phyloP scores from a whole-genome alignment of 2,329 filamentous ascomycete genomes.

The Ophiostoma sp. region DNA sequence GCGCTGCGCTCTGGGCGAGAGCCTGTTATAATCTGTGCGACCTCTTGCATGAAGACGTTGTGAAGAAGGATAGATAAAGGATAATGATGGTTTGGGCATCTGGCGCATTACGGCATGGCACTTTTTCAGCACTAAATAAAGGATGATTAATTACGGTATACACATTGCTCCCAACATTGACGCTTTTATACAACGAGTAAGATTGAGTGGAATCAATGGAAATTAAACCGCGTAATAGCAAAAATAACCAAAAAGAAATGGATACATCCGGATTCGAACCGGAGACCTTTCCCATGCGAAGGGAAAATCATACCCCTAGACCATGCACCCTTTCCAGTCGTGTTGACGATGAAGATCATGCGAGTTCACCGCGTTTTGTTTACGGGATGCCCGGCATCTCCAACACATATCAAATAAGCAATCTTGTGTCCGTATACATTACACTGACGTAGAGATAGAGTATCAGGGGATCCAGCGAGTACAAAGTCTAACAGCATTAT shows the following conservation, averaged over 20 bases:
- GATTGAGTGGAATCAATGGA: too few relatives aligned
- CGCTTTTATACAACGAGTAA: too few relatives aligned
- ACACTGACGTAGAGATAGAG: too few relatives aligned
- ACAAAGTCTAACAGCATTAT: too few relatives aligned
- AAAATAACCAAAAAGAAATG: background rate
- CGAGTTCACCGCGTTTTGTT: background rate
- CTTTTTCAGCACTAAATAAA: background rate
- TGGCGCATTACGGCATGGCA: slow-evolving; percentile 1
- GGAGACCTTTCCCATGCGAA: slow-evolving; percentile 8
- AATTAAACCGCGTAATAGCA: background rate
- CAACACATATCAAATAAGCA: too few relatives aligned
- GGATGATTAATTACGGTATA: background rate
- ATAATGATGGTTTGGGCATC: slow-evolving; percentile 4
- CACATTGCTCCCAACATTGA: too few relatives aligned
- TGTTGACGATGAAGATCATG: background rate
- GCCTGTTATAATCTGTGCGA: slow-evolving; percentile 56
- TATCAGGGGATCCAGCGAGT: too few relatives aligned
- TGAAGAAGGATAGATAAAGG: background rate
- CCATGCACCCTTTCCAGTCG: background rate
- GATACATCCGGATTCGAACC: slow-evolving; percentile 8
- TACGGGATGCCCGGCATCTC: too few relatives aligned
- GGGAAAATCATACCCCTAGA: slow-evolving; percentile 8
- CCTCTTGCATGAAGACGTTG: background rate
- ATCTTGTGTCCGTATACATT: too few relatives aligned
- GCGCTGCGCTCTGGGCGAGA: slow-evolving; percentile 86